Evolutionary conservation across 2,329 filamentous ascomycete species (phyloP).

Genomic region (Stachybotrys chlorohalonatus): DNA sequence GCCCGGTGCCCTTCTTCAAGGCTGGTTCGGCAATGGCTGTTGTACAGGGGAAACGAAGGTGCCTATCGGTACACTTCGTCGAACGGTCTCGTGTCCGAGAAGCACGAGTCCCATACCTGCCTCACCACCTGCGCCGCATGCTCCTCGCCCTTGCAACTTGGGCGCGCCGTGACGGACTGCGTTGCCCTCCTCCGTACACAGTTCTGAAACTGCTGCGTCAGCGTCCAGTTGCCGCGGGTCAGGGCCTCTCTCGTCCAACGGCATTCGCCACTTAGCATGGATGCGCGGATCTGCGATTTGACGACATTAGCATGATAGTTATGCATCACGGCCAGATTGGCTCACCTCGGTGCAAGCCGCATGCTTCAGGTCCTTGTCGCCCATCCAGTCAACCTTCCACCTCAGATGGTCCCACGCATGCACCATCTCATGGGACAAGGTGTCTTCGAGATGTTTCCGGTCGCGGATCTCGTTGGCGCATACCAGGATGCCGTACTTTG

Average conservation of each 20-base stretch:
- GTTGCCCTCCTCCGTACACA: conserved; percentile 80
- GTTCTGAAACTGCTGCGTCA: conserved; percentile 89
- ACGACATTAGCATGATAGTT: not conserved
- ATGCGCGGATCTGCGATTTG: conserved; percentile 71
- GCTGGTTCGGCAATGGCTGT: not conserved
- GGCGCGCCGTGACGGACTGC: conserved; percentile 67
- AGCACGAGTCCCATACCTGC: conserved; percentile 98
- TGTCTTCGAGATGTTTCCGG: conserved; percentile 80
- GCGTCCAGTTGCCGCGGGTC: conserved; percentile 72
- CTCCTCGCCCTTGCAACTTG: conserved; percentile 73
- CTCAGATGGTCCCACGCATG: conserved; percentile 91
- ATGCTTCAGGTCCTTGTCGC: conserved; percentile 66
- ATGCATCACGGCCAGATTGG: not conserved
- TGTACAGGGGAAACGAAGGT: not conserved
- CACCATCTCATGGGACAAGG: conserved; percentile 93
- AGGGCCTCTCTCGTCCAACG: conserved; percentile 82
- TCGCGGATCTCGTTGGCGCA: conserved; percentile 87
- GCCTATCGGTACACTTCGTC: conserved; percentile 83
- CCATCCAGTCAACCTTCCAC: conserved; percentile 80
- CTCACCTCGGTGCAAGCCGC: conserved; percentile 86
- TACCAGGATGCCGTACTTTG: conserved; percentile 77
- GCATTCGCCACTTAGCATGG: conserved; percentile 88
- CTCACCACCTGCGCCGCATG: conserved; percentile 86
- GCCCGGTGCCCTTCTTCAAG: too few relatives aligned
- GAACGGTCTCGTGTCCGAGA: conserved; percentile 86